phyloP scores from a whole-genome alignment of 768 basidiomycete species.

The Termitomyces sp. region DNA sequence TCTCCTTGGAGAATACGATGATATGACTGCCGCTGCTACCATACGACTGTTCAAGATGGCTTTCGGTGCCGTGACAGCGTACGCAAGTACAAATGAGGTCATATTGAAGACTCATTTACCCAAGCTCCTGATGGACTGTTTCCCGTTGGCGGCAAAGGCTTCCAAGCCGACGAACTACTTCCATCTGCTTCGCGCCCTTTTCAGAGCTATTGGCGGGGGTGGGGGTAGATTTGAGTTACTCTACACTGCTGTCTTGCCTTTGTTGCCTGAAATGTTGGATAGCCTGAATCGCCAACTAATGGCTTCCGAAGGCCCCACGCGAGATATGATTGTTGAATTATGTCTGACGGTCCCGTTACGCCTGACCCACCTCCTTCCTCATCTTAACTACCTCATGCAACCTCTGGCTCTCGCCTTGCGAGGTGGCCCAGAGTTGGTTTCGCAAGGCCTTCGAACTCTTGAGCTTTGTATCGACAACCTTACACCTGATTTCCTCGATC shows the following conservation, averaged over 20 bases:
- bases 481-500: conserved; percentile 96
- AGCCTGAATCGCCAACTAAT: conserved; percentile 86
- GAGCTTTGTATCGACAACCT: conserved; percentile 99
- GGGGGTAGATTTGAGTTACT: conserved; percentile 90
- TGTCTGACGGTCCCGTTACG: conserved; percentile 95
- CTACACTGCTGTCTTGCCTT: conserved; percentile 93
- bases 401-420: conserved; percentile 88
- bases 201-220: conserved; percentile 87
- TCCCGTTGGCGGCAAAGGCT: conserved; percentile 89
- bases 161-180: conserved; percentile 90
- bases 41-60: conserved; percentile 95
- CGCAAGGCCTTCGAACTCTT: conserved; percentile 92
- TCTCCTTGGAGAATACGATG: conserved; percentile 79
- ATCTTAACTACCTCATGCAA: conserved; percentile 93
- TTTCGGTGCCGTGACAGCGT: conserved; percentile 77
- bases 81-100: conserved; percentile 75
- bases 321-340: conserved; percentile 95
- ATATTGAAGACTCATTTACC: conserved; percentile 92
- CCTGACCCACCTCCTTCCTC: conserved; percentile 91
- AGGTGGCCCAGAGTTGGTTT: conserved; percentile 83
- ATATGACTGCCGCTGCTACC: conserved; percentile 73
- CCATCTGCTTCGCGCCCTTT: conserved; percentile 85
- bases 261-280: conserved; percentile 96
- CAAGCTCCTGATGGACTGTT: conserved; percentile 93
- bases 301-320: conserved; percentile 71